Conservation (phyloP, 73 alveolate genomes). For the Diophrys sp. region DNA sequence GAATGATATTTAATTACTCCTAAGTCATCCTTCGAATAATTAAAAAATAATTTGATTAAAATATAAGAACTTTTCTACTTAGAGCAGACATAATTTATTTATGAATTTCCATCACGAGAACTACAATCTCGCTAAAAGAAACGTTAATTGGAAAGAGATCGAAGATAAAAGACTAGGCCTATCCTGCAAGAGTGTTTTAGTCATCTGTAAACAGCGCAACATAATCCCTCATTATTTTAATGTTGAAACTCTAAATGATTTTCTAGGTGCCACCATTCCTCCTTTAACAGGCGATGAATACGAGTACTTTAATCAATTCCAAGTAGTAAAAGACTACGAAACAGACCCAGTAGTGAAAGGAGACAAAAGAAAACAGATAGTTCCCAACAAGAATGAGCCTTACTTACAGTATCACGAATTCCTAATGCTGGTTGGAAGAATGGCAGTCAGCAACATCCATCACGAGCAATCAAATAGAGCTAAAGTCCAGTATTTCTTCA, state of each 20-base stretch:
- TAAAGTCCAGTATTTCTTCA: constrained; percentile 6
- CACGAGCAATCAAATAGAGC: constrained; percentile 17
- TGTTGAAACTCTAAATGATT: constrained; percentile 60
- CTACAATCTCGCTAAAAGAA: constrained; percentile 37
- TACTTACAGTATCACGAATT: constrained; percentile 57
- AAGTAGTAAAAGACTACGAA: constrained; percentile 50
- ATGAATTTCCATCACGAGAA: constrained; percentile 44
- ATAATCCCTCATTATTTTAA: constrained; percentile 70
- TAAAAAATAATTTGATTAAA: no score
- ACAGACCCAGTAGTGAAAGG: constrained; percentile 39
- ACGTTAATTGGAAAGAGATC: constrained; percentile 44
- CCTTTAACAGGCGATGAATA: constrained; percentile 60
- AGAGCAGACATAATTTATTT: no score
- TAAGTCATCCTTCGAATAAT: no score
- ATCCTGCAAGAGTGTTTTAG: constrained; percentile 58
- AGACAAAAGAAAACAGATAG: background rate
- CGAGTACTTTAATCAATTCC: constrained; percentile 41
- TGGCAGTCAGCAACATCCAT: constrained; percentile 48
- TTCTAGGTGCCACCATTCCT: constrained; percentile 53
- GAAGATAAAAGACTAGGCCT: constrained; percentile 43
- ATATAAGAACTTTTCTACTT: no score
- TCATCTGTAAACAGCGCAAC: constrained; percentile 38
- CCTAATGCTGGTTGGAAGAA: constrained; percentile 44
- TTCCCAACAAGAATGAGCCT: constrained; percentile 38
- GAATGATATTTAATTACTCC: no score